A percentile compares a stretch with the other conserved stretches of the same genome.
phyloP scores from a whole-genome alignment of 257 asterid species.

The Scutellaria minor region DNA sequence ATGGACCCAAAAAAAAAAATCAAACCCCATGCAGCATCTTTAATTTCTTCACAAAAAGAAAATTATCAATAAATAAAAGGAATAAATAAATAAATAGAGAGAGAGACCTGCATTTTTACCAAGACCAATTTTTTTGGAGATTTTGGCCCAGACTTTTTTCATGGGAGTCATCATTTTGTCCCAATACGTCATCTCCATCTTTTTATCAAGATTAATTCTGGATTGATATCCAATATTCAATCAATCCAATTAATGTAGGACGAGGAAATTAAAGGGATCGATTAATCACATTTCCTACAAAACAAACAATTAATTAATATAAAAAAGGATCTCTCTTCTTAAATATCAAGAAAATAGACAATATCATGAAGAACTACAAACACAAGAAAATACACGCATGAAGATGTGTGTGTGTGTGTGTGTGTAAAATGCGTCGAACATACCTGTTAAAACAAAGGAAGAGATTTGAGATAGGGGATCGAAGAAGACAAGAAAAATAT shows the following conservation, averaged over 20 bases:
- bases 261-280: conserved; percentile 5
- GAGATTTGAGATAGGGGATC: conserved; percentile 13
- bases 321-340: not conserved
- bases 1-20: no score
- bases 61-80: not conserved
- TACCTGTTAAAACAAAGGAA: not conserved
- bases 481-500: conserved; percentile 4
- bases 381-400: conserved; percentile 12
- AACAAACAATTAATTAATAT: not conserved
- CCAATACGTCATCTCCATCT: conserved; percentile 50
- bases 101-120: conserved; percentile 54
- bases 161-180: conserved; percentile 54
- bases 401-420: conserved; percentile 4
- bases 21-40: no score
- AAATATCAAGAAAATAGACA: conserved; percentile 6
- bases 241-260: conserved; percentile 23
- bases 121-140: conserved; percentile 45
- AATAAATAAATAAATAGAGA: not conserved
- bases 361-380: not conserved
- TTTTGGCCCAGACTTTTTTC: conserved; percentile 56
- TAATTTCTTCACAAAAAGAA: no score
- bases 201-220: not conserved
- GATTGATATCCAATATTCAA: not conserved
- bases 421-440: conserved; percentile 10
- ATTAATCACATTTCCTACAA: conserved; percentile 2